Base-by-base conservation (phyloP, 2,329 filamentous ascomycete species). In the Aurifilum marmelostoma region DNA sequence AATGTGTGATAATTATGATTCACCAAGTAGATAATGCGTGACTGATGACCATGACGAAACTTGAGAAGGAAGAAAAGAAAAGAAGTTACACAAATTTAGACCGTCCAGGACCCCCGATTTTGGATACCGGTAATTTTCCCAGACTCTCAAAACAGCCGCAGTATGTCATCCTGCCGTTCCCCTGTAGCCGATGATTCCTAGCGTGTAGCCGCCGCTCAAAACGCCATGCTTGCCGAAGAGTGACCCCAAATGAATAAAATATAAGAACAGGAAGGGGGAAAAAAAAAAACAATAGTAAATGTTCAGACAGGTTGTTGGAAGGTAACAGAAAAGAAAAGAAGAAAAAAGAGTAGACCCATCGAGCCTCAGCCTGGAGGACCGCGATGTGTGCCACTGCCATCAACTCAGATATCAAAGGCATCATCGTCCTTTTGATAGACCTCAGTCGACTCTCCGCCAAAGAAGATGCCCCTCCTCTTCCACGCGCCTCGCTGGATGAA, bases 381-480 rank as follows among this genome's bases (percentile, higher is more conserved):
- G 2, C 37, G 27, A 27, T 27, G 32, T n/a, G 6, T 54, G n/a
- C n/a, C n/a, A n/a, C n/a, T n/a, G n/a, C n/a, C n/a, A n/a, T n/a
- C 52, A 18, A 18, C 43, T 66, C 61, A 69, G 27, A 74, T 65
- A 47, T 75, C 72, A 32, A 76, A 78, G 21, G 66, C 72, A 64
- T 78, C 76, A 9, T 76, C 75, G 27, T 75, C 75, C 34, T 69
- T 70, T 4, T 73, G 74, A 65, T 68, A 64, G 37, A 66, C 63
- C 37, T 69, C 70, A 8, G 73, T 65, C 1, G 69, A 63, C 52
- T 64, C 63, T 16, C 63, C 68, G 7, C 71, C 68, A 67, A 80
- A 80, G 62, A 79, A 74, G 52, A 80, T 78, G 29, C 76, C 78
- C 5, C 76, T 71, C 27, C 78, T 73, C 75, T 80, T 80, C 78